These are phyloP conservation scores for Austroboletus novae-zelandiae DNA, from an alignment of 1,284 basidiomycete species.

Conservation along the genomic window DNA sequence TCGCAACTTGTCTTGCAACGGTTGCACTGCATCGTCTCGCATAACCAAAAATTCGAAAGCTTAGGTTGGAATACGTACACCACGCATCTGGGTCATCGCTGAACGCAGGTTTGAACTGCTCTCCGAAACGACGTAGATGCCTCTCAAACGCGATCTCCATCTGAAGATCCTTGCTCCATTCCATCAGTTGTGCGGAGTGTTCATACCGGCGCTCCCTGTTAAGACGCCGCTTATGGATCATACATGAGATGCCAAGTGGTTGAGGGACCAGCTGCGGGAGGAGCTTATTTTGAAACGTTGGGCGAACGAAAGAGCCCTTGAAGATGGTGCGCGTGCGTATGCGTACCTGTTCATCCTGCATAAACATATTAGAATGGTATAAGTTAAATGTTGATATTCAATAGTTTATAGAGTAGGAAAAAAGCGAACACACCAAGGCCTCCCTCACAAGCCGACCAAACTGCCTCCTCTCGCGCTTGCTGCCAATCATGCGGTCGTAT, in stretches of 20 bases:
- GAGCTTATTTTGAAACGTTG: constrained; percentile 60
- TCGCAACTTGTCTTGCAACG: constrained; percentile 20
- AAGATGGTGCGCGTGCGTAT: constrained; percentile 58
- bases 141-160: constrained; percentile 58
- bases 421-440: constrained; percentile 46
- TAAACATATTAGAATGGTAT: background rate
- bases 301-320: constrained; percentile 65
- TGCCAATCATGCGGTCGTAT: constrained; percentile 53
- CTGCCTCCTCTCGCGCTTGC: constrained; percentile 48
- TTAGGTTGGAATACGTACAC: constrained; percentile 17
- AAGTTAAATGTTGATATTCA: background rate
- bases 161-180: constrained; percentile 44
- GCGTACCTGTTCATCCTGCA: constrained; percentile 46
- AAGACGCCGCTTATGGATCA: constrained; percentile 60
- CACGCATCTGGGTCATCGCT: constrained; percentile 23
- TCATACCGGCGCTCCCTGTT: constrained; percentile 48
- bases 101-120: constrained; percentile 17
- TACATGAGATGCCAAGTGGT: constrained; percentile 62
- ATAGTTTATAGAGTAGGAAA: background rate
- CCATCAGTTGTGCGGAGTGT: constrained; percentile 32
- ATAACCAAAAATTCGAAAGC: constrained; percentile 5
- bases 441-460: constrained; percentile 46
- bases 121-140: constrained; percentile 27
- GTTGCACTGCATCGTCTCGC: constrained; percentile 19
- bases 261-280: constrained; percentile 79